Evolutionary conservation across 2,329 filamentous ascomycete species (phyloP).

Genomic region (Blumeria hordei): DNA sequence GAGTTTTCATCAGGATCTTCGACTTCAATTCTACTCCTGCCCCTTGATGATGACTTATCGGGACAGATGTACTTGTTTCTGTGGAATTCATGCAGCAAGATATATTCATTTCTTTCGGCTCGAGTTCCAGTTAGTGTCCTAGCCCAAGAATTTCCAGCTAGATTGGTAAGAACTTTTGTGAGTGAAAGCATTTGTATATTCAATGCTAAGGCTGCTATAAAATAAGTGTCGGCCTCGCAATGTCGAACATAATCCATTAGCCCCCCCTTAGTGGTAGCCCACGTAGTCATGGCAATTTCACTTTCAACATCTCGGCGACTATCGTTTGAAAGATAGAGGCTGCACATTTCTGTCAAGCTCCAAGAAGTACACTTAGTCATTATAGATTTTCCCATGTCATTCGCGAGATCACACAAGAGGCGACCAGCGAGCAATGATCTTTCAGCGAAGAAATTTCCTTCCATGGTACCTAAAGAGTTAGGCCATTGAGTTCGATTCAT

Average conservation of each 20-base stretch:
- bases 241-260: constrained; percentile 85
- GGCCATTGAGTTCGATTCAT: constrained; percentile 73
- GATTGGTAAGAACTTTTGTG: constrained; percentile 84
- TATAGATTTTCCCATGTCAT: constrained; percentile 88
- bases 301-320: constrained; percentile 64
- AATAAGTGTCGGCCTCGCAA: constrained; percentile 87
- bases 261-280: constrained; percentile 62
- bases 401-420: constrained; percentile 77
- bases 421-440: constrained; percentile 73
- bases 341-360: constrained; percentile 95
- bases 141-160: constrained; percentile 96
- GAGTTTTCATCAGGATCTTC: constrained; percentile 40
- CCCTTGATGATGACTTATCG: constrained; percentile 69
- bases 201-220: constrained; percentile 73
- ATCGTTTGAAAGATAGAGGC: constrained; percentile 49
- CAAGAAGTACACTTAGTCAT: constrained; percentile 97
- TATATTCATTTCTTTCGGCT: constrained; percentile 96
- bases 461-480: constrained; percentile 58
- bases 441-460: constrained; percentile 81
- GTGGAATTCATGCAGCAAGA: constrained; percentile 90
- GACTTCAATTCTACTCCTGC: constrained; percentile 47
- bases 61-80: constrained; percentile 95
- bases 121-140: constrained; percentile 85
- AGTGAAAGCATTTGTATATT: constrained; percentile 79
- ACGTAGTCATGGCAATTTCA: constrained; percentile 64